Percentiles rank a stretch among this genome's conserved stretches.
phyloP scores from a whole-genome alignment of 495 filamentous ascomycete genomes.

The Podospora pseudopauciseta region DNA sequence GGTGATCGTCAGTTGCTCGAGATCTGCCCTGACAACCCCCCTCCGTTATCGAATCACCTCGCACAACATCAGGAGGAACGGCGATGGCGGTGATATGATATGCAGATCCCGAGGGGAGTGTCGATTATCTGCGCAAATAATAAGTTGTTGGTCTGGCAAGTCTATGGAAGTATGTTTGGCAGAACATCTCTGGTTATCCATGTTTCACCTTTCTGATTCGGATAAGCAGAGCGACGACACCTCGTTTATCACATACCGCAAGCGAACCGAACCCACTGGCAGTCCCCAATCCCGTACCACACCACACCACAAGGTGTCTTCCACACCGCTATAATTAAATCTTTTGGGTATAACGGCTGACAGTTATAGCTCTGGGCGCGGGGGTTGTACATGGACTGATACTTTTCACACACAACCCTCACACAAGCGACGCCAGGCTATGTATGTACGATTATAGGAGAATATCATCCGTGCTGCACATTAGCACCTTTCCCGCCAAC shows the following conservation, averaged over 20 bases:
- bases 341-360: not conserved
- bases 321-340: not conserved
- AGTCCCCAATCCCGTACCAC: not conserved
- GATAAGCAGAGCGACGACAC: not conserved
- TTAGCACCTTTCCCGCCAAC: not conserved
- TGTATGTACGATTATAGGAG: not conserved
- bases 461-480: not conserved
- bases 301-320: not conserved
- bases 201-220: no score
- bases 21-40: not conserved
- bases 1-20: constrained; percentile 10
- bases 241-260: not conserved
- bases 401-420: not conserved
- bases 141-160: no score
- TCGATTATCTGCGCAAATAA: not conserved
- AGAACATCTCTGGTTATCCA: no score
- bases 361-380: not conserved
- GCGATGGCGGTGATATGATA: constrained; percentile 6
- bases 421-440: not conserved
- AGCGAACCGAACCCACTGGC: not conserved
- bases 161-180: no score
- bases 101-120: constrained; percentile 7
- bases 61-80: not conserved
- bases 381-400: not conserved
- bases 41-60: not conserved